Conservation (phyloP, 1,139 yeast genomes). For the Saccharomyces hybrid region DNA sequence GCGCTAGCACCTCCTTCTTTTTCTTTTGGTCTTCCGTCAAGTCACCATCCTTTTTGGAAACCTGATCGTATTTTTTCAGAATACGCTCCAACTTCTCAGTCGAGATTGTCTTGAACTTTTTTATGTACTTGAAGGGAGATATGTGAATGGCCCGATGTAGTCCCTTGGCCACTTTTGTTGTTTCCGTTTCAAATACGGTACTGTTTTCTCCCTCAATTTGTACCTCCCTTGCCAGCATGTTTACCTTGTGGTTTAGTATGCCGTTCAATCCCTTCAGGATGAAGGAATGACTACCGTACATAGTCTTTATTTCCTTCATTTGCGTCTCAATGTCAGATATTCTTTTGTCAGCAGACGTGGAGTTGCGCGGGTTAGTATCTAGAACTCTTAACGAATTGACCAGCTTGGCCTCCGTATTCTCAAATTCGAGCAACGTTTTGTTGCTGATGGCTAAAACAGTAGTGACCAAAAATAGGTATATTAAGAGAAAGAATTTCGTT, state of each 20-base stretch:
- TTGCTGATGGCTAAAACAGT: neutral
- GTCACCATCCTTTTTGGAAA: neutral
- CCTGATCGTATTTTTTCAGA: neutral
- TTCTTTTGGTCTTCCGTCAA: neutral
- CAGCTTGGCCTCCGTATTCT: neutral
- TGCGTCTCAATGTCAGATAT: neutral
- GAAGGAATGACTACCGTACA: neutral
- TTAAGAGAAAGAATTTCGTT: neutral
- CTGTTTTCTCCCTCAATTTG: neutral
- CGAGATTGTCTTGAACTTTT: neutral
- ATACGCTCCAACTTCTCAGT: neutral
- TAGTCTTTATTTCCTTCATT: neutral
- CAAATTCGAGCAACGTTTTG: neutral
- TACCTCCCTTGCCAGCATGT: neutral
- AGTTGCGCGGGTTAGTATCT: neutral
- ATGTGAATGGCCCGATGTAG: neutral
- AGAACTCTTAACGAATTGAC: neutral
- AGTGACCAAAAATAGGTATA: neutral
- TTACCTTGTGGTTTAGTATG: neutral
- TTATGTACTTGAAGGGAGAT: neutral
- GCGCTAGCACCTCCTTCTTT: neutral
- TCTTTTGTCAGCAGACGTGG: neutral
- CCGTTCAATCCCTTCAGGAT: neutral
- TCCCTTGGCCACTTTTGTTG: neutral
- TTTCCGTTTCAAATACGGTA: neutral